phyloP scores from a whole-genome alignment of 2,329 filamentous ascomycete species.

The Thelonectria discophora region DNA sequence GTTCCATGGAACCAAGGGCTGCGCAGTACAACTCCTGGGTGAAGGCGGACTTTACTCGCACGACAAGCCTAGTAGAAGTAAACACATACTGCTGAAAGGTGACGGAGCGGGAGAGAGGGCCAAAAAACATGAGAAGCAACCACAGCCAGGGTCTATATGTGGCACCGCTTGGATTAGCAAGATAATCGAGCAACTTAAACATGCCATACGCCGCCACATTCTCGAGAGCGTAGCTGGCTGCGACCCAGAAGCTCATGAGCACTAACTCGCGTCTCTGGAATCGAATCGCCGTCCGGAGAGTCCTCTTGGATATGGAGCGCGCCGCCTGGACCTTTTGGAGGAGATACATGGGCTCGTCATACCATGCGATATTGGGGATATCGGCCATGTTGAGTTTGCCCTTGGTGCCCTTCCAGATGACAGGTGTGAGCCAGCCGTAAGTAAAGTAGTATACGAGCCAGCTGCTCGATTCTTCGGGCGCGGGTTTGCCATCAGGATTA shows the following conservation, averaged over 20 bases:
- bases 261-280: constrained; percentile 54
- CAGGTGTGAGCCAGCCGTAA: constrained; percentile 60
- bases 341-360: constrained; percentile 62
- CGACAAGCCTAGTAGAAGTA: constrained; percentile 63
- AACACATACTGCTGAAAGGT: constrained; percentile 67
- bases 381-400: constrained; percentile 56
- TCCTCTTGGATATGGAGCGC: constrained; percentile 53
- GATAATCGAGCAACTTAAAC: constrained; percentile 62
- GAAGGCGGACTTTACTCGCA: constrained; percentile 64
- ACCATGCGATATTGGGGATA: constrained; percentile 62
- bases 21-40: constrained; percentile 67
- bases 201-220: constrained; percentile 63
- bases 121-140: constrained; percentile 62
- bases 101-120: constrained; percentile 58
- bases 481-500: constrained; percentile 50
- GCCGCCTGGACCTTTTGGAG: constrained; percentile 55
- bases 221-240: constrained; percentile 53
- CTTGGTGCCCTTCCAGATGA: constrained; percentile 58
- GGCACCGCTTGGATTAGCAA: constrained; percentile 57
- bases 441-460: constrained; percentile 62
- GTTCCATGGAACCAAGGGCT: constrained; percentile 64
- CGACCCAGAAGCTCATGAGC: constrained; percentile 56
- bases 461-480: constrained; percentile 62
- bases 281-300: constrained; percentile 55
- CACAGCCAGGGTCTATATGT: constrained; percentile 60